These are phyloP conservation scores for Fraxinus baroniana DNA, from an alignment of 305 asterid species.

Conservation along the genomic window DNA sequence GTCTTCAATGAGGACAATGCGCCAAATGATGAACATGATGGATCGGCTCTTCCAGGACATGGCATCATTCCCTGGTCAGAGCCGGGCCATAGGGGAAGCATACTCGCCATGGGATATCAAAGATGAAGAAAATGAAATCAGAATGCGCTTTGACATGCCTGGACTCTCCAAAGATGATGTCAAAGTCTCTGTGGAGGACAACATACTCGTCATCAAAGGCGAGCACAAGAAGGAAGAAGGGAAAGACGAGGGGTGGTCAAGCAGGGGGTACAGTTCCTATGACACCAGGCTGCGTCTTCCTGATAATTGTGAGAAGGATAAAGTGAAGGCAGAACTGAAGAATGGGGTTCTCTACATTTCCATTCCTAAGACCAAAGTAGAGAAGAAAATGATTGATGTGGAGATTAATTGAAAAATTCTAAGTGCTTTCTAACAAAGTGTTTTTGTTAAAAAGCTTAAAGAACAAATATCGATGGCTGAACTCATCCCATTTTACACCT, in stretches of 20 bases:
- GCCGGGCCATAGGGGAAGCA: background rate
- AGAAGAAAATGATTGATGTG: slow-evolving; percentile 56
- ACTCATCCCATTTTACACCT: background rate
- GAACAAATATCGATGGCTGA: background rate
- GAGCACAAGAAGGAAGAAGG: slow-evolving; percentile 34
- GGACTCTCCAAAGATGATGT: slow-evolving; percentile 68
- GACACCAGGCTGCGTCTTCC: slow-evolving; percentile 59
- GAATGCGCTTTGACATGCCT: slow-evolving; percentile 75
- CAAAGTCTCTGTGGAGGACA: slow-evolving; percentile 58
- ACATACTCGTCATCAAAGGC: slow-evolving; percentile 55
- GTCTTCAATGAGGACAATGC: slow-evolving; percentile 66
- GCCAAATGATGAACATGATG: slow-evolving; percentile 27
- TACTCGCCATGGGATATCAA: slow-evolving; percentile 63
- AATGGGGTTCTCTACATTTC: slow-evolving; percentile 60
- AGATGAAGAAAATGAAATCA: slow-evolving; percentile 61
- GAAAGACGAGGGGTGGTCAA: slow-evolving; percentile 34
- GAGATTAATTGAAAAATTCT: slow-evolving; percentile 32
- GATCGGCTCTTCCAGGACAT: background rate
- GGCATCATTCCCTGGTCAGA: background rate
- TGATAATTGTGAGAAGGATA: slow-evolving; percentile 41
- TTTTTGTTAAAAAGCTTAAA: background rate
- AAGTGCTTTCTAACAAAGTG: background rate
- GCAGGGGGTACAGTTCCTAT: slow-evolving; percentile 39
- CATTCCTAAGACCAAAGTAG: slow-evolving; percentile 51
- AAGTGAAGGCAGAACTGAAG: slow-evolving; percentile 68